A percentile compares a stretch with the other conserved stretches of the same genome.
Evolutionary conservation across 139 green algal genomes (phyloP).

Genomic region (Tetraselmis chui): DNA sequence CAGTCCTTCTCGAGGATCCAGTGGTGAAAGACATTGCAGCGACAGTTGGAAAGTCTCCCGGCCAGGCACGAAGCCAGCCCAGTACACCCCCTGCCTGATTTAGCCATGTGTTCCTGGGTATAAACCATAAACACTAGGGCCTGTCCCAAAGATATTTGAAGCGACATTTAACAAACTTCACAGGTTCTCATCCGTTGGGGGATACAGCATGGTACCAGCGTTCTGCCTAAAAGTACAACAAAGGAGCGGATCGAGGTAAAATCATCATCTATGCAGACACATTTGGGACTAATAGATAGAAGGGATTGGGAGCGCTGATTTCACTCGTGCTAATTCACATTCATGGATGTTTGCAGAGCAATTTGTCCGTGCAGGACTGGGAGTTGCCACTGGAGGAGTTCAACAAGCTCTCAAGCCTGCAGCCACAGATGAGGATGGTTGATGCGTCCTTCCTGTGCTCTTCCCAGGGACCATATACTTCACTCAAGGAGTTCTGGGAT

Average conservation of each 20-base stretch:
- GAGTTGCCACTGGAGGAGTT: conserved; percentile 48
- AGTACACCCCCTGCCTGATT: too few species aligned
- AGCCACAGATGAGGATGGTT: conserved; percentile 66
- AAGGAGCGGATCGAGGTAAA: conserved; percentile 54
- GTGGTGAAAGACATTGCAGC: conserved; percentile 46
- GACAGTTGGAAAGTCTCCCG: conserved; percentile 47
- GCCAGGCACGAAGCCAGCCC: conserved; percentile 39
- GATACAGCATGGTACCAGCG: conserved; percentile 76
- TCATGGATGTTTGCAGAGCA: too few species aligned
- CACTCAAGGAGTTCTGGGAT: conserved; percentile 78
- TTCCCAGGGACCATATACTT: conserved; percentile 64
- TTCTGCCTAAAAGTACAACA: conserved; percentile 83
- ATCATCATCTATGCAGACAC: too few species aligned
- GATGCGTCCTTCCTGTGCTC: conserved; percentile 54
- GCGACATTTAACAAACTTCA: too few species aligned
- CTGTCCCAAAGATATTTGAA: too few species aligned
- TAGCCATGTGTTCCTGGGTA: neutral
- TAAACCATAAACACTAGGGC: too few species aligned
- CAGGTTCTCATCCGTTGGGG: conserved; percentile 87
- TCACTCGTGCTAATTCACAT: too few species aligned
- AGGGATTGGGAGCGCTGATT: too few species aligned
- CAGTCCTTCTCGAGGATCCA: conserved; percentile 54
- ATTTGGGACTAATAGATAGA: too few species aligned
- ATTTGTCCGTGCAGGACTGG: conserved; percentile 75
- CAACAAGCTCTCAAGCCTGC: conserved; percentile 41